These are phyloP conservation scores for Yamadazyma sp. DNA, from an alignment of 805 yeast genomes.

Conservation along the genomic window DNA sequence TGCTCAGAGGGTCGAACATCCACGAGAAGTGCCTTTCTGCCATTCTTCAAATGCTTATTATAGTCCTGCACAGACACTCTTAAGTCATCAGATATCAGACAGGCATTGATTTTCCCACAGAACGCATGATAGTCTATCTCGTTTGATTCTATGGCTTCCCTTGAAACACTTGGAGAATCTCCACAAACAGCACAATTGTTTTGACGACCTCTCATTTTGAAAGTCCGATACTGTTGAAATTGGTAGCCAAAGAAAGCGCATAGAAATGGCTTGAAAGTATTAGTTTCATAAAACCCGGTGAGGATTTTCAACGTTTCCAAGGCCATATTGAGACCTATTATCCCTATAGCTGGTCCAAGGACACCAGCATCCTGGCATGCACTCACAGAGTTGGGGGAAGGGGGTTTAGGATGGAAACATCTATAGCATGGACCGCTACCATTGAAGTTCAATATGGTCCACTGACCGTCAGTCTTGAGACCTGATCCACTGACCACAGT, in stretches of 20 bases:
- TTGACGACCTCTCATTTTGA: conserved; percentile 76
- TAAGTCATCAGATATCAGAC: conserved; percentile 43
- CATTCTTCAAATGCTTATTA: not conserved
- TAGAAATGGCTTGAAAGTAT: conserved; percentile 66
- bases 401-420: conserved; percentile 89
- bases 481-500: conserved; percentile 93
- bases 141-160: conserved; percentile 44
- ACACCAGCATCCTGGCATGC: conserved; percentile 87
- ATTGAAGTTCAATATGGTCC: conserved; percentile 67
- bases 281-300: conserved; percentile 49
- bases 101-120: conserved; percentile 62
- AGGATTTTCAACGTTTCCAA: conserved; percentile 78
- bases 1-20: conserved; percentile 87
- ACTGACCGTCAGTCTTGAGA: conserved; percentile 85
- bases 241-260: conserved; percentile 68
- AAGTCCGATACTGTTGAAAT: conserved; percentile 62
- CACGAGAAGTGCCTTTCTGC: conserved; percentile 35
- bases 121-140: conserved; percentile 64
- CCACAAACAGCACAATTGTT: conserved; percentile 66
- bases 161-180: conserved; percentile 48
- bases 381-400: conserved; percentile 77
- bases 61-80: conserved; percentile 49
- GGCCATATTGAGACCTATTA: conserved; percentile 88
- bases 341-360: conserved; percentile 93
- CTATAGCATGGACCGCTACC: conserved; percentile 86